Evolutionary conservation across 2,329 filamentous ascomycete genomes (phyloP), one percentile per base, ranked within the genome.

Genomic region (Alternaria sp.): DNA sequence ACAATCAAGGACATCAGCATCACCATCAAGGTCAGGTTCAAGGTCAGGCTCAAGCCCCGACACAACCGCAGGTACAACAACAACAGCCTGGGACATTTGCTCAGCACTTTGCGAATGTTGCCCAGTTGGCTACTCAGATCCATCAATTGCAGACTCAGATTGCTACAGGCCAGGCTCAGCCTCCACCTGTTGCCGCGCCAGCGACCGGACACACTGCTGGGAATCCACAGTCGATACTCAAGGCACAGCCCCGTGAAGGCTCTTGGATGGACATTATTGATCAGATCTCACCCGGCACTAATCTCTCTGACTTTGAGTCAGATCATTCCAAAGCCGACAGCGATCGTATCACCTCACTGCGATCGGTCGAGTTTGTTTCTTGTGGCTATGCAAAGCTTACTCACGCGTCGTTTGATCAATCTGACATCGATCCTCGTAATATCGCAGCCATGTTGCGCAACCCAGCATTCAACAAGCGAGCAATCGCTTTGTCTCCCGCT

Each of bases 351-450:
- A 80, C 80, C 4, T 72, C 71, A 22, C 72, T 85, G 2, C 64
- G 72, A 56, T 72, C 73, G 14, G 75, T 90, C 30, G 80, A 82
- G 1, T 84, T 90, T 75, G 84, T 83, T 32, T 89, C 87, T 0
- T 90, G 88, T 70, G 88, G 88, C 52, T 90, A 90, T 67, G 85
- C 84, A 34, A 74, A 77, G 6, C 71, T 89, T 2, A 61, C 64
- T 54, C 54, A 68, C 57, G 41, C 63, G 28, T 3, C 59, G 0
- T 74, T 79, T 43, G 78, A 81, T 41, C 79, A 82, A 62, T 45
- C 58, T 9, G 67, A 60, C 16, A 61, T 82, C 20, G 76, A 79
- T 9, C 54, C 65, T 16, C 57, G 63, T 30, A 54, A 56, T 20
- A 11, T 60, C 3, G 57, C 57, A 2, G 53, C 60, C 11, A 38